Base-by-base conservation (phyloP, 306 rosid genomes). In the Acacia acuminata region DNA sequence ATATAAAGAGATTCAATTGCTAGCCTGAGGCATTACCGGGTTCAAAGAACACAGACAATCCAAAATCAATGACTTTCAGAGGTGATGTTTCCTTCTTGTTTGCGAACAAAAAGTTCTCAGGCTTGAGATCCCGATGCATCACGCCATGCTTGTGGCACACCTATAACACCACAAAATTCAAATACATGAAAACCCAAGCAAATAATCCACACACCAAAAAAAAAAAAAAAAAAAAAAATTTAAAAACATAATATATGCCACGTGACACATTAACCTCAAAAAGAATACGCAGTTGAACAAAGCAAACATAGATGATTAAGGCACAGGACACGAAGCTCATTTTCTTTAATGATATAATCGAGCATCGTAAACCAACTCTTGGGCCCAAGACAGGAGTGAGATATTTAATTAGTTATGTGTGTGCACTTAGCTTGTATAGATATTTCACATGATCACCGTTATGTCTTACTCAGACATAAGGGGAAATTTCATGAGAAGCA, bases 91-190 rank as follows among this genome's bases (percentile, higher is more conserved):
- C 99, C 89, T 94, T 96, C 89, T 88, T 92, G 86, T 91, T 93
- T 73, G 84, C 99, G 50, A 96, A 96, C 82, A 96, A 82, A 88
- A 96, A 96, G 90, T 96, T 96, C 85, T 96, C 99, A 0, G 99
- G 99, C 87, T 96, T 96, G 42, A 96, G 92, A 87, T 96, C 99
- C 64, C 99, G 79, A 81, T 96, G 99, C 90, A 96, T 96, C 81
- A 96, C 99, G 8, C 98, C 99, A 47, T 96, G 92, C 86, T 88
- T 89, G 93, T 96, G 97, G 87, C 99, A 96, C 85, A 89, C 83
- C 98, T 96, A 84, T 87, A 88, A 84, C 72, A 82, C 76, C 72
- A 71, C n/a, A 13, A 67, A 53, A 15, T 50, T 63, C 30, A 48
- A 65, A 68, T 72, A 38, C 44, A 67, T 56, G 42, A 67, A 43